A percentile compares a stretch with the other conserved stretches of the same genome.
Conservation (phyloP, 495 filamentous ascomycete species). For the Amniculicola lignicola region DNA sequence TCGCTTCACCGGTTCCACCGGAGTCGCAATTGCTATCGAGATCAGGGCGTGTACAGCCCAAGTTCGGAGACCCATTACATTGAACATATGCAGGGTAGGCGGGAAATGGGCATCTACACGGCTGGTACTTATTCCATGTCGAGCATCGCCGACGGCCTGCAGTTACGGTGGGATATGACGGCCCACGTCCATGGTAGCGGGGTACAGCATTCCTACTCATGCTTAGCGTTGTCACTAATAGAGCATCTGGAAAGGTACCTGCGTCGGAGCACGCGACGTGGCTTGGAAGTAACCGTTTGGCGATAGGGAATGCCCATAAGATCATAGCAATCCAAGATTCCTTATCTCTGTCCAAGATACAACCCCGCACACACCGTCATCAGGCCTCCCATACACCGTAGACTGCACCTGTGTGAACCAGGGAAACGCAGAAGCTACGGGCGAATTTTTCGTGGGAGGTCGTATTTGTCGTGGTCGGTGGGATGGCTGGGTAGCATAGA, state of each 20-base stretch:
- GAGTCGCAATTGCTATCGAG: not conserved
- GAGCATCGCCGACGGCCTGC: not conserved
- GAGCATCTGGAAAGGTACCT: not conserved
- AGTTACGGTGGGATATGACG: not conserved
- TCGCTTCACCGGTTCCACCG: not conserved
- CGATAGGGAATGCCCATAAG: not conserved
- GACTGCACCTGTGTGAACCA: too few species aligned
- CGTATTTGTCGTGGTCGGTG: too few species aligned
- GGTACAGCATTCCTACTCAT: not conserved
- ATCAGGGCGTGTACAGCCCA: not conserved
- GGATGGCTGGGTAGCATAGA: too few species aligned
- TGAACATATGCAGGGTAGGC: not conserved
- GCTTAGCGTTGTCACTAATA: not conserved
- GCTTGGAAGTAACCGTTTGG: not conserved
- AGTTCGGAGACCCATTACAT: not conserved
- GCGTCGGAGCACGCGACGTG: not conserved
- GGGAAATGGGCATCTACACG: not conserved
- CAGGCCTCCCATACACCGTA: too few species aligned
- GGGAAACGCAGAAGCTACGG: too few species aligned
- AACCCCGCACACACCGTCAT: too few species aligned
- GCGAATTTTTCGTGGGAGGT: too few species aligned
- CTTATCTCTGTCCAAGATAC: too few species aligned
- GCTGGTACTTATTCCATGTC: not conserved
- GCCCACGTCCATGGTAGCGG: not conserved
- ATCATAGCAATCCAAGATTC: too few species aligned